Base-by-base conservation (phyloP, 495 filamentous ascomycete species). In the Schizothecium vesticola region DNA sequence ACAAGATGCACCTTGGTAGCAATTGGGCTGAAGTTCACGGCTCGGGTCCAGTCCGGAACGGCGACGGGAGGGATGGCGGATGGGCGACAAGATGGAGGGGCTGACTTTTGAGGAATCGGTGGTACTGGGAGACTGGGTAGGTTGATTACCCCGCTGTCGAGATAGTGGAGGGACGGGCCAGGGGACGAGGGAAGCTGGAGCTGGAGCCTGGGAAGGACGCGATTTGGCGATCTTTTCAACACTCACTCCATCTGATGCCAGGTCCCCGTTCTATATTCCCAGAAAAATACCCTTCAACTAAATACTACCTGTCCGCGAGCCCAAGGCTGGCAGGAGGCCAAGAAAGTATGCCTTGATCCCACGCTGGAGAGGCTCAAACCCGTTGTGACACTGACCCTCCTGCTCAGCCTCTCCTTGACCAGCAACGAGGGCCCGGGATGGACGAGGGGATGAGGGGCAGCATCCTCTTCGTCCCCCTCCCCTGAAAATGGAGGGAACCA, bases 21-120 rank as follows among this genome's bases (percentile, higher is more conserved):
- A 67, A 69, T 74, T 70, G 75, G 73, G 74, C 74, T 76, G 61
- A 51, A 51, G 43, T 51, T 51, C 11, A 51, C 43, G 16, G 43
- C 43, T n/a, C 6, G 43, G 19, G 43, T 51, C 4, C 16, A n/a
- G 43, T 59, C 31, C 29, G 29, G 66, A 65, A 67, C 68, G 67
- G 69, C 64, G 68, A 68, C 59, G 63, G 58, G 51, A 56, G 29
- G 43, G 43, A 51, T 28, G 26, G 26, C 26, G 26, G 26, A 28
- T 51, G 43, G 43, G 43, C 43, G 43, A 51, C 43, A 51, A 51
- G 43, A n/a, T n/a, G n/a, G 43, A 51, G 43, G 43, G 43, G 43
- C 43, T 51, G 43, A 51, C 43, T 51, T 51, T 51, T 16, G 13
- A 16, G 36, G 36, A 43, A 12, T 33, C 31, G 31, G 31, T 33